Conservation (phyloP, 106 monocot genomes). For the Apostasia shenzhenica region DNA sequence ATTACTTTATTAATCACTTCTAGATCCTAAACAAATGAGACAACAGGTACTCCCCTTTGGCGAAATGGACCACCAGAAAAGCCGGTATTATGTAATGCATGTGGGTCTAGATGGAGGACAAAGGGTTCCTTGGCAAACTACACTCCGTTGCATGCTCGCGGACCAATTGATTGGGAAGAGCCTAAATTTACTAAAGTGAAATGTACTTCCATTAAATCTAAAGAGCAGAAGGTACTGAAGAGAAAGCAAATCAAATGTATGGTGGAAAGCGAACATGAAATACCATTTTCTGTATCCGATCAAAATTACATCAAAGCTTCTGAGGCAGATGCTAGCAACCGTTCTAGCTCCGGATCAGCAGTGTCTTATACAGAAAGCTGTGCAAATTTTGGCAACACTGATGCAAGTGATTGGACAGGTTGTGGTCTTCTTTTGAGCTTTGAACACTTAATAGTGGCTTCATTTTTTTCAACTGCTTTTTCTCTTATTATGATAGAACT, state of each 20-base stretch:
- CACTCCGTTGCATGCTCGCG: slow-evolving; percentile 85
- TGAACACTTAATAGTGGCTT: background rate
- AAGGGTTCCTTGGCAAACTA: slow-evolving; percentile 94
- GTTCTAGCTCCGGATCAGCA: slow-evolving; percentile 80
- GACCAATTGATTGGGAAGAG: slow-evolving; percentile 47
- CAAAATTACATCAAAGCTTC: slow-evolving; percentile 51
- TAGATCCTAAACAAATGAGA: too few species aligned
- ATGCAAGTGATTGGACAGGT: slow-evolving; percentile 64
- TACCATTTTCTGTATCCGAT: slow-evolving; percentile 27
- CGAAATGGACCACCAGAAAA: slow-evolving; percentile 98
- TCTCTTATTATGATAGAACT: too few species aligned
- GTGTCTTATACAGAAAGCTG: slow-evolving; percentile 79
- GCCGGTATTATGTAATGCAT: slow-evolving; percentile 97
- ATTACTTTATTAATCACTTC: too few species aligned
- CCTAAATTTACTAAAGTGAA: slow-evolving; percentile 41
- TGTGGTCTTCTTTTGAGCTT: background rate
- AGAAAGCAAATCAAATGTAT: slow-evolving; percentile 29
- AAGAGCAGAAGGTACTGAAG: slow-evolving; percentile 40
- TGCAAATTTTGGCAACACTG: slow-evolving; percentile 44
- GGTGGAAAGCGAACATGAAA: slow-evolving; percentile 32
- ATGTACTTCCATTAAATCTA: slow-evolving; percentile 30
- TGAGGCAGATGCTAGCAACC: slow-evolving; percentile 61
- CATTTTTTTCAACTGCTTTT: too few species aligned
- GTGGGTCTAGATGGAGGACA: slow-evolving; percentile 99
- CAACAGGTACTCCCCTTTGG: slow-evolving; percentile 97